phyloP scores from a whole-genome alignment of 371 early-diverging fungal genomes.

The Saksenaea oblongispora region DNA sequence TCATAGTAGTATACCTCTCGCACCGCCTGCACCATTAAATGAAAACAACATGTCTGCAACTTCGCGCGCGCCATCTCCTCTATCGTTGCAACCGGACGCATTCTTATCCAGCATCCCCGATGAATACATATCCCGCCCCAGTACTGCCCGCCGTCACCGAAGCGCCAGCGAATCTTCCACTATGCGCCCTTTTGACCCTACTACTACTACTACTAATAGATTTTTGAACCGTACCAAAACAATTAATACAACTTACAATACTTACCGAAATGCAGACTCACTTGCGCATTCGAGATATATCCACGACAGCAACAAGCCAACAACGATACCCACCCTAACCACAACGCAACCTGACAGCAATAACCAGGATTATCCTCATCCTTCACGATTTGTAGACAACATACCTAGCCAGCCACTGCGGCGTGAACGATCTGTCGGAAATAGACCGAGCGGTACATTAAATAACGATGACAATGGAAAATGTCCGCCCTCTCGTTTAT shows the following conservation, averaged over 20 bases:
- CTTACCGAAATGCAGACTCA: background rate
- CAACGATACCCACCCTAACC: background rate
- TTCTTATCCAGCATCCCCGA: conserved; percentile 1
- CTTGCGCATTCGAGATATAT: background rate
- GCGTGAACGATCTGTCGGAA: background rate
- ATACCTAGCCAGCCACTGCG: background rate
- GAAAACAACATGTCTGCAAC: background rate
- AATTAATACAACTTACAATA: background rate
- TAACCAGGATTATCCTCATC: background rate
- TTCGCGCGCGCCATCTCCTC: background rate
- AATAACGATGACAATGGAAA: conserved; percentile 1
- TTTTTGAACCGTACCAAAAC: background rate
- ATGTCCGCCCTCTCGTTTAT: conserved; percentile 20
- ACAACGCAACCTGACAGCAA: background rate
- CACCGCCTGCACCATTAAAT: conserved; percentile 16
- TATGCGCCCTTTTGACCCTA: background rate
- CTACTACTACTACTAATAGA: background rate
- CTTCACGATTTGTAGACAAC: background rate
- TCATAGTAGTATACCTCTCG: conserved; percentile 7
- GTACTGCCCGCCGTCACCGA: conserved; percentile 1
- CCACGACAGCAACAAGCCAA: background rate
- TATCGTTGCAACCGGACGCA: background rate
- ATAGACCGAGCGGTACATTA: background rate
- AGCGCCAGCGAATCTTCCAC: background rate
- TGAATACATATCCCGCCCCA: conserved; percentile 3